A percentile compares a stretch with the other conserved stretches of the same genome.
These are phyloP conservation scores for Jimgerdemannia flammicorona DNA, from an alignment of 192 early-diverging fungal genomes.

Conservation along the genomic window DNA sequence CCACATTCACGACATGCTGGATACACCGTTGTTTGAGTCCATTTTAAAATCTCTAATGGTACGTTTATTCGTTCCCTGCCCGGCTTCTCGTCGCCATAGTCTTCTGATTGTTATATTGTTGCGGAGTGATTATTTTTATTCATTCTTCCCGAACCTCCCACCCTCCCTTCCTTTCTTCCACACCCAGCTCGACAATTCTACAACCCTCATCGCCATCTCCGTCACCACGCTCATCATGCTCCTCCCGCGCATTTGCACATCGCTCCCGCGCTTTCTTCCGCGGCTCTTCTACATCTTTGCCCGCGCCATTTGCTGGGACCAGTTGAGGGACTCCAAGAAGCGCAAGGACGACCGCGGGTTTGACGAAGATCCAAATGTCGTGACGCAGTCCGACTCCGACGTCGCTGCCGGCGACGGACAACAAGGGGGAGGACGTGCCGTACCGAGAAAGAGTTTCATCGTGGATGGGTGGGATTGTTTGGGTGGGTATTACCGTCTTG, in stretches of 20 bases:
- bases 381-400: background rate
- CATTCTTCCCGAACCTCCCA: background rate
- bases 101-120: background rate
- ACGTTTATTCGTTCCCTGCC: background rate
- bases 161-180: background rate
- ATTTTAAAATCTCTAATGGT: conserved; percentile 49
- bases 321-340: conserved; percentile 25
- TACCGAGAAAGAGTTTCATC: background rate
- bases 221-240: conserved; percentile 52
- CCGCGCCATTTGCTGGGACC: conserved; percentile 50
- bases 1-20: conserved; percentile 48
- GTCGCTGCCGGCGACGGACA: background rate
- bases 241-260: conserved; percentile 44
- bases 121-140: background rate
- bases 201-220: conserved; percentile 45
- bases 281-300: conserved; percentile 46
- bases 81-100: background rate
- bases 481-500: conserved; percentile 23
- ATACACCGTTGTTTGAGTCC: conserved; percentile 46
- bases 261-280: conserved; percentile 37
- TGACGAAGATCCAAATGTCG: conserved; percentile 20
- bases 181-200: conserved; percentile 45
- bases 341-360: conserved; percentile 24
- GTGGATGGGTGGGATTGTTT: conserved; percentile 30
- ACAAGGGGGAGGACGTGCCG: background rate